phyloP scores from a whole-genome alignment of 2,329 filamentous ascomycete genomes.

The Talaromyces sp. region DNA sequence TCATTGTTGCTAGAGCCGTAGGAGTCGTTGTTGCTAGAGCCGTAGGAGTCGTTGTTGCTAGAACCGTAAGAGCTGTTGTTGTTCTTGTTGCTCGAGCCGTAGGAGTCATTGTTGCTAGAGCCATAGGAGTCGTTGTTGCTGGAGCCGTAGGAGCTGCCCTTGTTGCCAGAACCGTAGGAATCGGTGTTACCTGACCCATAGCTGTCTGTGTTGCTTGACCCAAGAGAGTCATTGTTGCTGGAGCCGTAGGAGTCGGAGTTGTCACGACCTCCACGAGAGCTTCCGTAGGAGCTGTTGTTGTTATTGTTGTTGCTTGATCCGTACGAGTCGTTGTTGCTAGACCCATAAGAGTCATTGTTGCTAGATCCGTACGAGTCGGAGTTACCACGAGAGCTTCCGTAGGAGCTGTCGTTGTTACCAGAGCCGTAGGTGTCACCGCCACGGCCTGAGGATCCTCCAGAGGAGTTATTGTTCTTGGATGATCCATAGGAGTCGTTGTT shows the following conservation, averaged over 20 bases:
- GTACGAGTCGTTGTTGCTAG: neutral
- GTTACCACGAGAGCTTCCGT: neutral
- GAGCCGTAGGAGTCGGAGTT: neutral
- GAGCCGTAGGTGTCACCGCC: neutral
- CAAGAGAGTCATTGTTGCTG: neutral
- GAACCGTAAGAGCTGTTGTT: conserved; percentile 2
- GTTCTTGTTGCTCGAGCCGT: neutral
- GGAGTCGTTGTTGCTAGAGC: neutral
- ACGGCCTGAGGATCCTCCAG: neutral
- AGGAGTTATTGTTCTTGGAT: neutral
- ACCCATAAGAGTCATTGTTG: neutral
- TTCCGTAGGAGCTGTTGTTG: neutral
- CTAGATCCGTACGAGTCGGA: neutral
- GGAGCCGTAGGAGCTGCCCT: neutral
- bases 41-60: neutral
- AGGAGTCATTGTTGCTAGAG: neutral
- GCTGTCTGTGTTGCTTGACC: neutral
- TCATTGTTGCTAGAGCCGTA: neutral
- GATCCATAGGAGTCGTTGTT: neutral
- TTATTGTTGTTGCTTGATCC: neutral
- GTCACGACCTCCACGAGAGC: neutral
- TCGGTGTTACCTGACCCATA: neutral
- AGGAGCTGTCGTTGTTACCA: neutral
- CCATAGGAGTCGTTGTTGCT: neutral
- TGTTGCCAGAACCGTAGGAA: neutral